Conservation (phyloP, 495 filamentous ascomycete genomes). For the Penicillium simplicissimum region DNA sequence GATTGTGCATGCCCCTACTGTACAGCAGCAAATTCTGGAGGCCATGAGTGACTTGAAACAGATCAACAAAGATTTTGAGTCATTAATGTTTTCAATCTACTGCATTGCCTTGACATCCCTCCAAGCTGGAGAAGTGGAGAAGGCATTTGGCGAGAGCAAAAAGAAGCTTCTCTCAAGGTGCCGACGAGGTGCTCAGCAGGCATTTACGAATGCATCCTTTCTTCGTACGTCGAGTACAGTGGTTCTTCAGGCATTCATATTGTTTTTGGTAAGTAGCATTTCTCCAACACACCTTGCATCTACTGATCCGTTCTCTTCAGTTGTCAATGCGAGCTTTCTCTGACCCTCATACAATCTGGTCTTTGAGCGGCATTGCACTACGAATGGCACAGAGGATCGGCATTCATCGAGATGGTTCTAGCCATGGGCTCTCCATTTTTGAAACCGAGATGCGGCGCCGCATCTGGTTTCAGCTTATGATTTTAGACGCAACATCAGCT, state of each 20-base stretch:
- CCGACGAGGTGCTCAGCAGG: slow-evolving; percentile 43
- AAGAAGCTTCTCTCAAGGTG: slow-evolving; percentile 41
- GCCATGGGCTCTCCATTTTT: slow-evolving; percentile 39
- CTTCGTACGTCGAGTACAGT: slow-evolving; percentile 45
- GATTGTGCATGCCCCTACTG: slow-evolving; percentile 66
- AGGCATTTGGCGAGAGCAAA: slow-evolving; percentile 45
- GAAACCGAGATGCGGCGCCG: slow-evolving; percentile 49
- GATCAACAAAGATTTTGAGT: slow-evolving; percentile 40
- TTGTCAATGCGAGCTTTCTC: slow-evolving; percentile 34
- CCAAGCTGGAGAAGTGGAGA: slow-evolving; percentile 37
- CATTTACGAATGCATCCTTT: slow-evolving; percentile 49
- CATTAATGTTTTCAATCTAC: slow-evolving; percentile 54
- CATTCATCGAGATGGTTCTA: slow-evolving; percentile 45
- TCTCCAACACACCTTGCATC: background rate
- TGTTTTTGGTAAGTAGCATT: slow-evolving; percentile 40
- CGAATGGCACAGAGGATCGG: slow-evolving; percentile 48
- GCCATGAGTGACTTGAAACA: slow-evolving; percentile 35
- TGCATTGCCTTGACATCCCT: slow-evolving; percentile 44
- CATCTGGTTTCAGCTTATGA: slow-evolving; percentile 41
- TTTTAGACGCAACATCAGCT: slow-evolving; percentile 36
- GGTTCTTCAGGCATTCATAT: slow-evolving; percentile 47
- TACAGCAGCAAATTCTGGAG: slow-evolving; percentile 46
- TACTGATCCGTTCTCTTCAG: slow-evolving; percentile 10
- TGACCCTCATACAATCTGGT: slow-evolving; percentile 46
- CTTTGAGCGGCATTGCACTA: slow-evolving; percentile 41